These are phyloP conservation scores for Sanguinoderma infundibulare DNA, from an alignment of 1,284 basidiomycete species.

Conservation along the genomic window DNA sequence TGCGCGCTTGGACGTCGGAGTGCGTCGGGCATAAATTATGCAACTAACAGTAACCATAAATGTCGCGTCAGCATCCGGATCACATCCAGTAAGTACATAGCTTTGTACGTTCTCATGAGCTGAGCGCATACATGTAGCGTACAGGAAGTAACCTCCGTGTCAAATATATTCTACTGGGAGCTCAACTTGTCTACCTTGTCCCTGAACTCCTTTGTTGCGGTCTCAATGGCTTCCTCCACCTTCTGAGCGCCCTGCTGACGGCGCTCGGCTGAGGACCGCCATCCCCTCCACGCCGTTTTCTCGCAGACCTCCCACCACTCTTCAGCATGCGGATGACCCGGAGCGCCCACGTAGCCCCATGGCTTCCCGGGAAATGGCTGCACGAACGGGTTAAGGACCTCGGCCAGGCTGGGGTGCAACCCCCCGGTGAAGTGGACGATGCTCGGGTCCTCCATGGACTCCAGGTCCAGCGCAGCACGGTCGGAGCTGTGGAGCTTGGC, in stretches of 20 bases:
- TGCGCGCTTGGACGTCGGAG: no score
- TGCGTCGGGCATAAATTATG: no score
- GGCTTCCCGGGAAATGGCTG: constrained; percentile 60
- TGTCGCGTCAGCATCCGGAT: not conserved
- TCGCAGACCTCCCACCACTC: constrained; percentile 55
- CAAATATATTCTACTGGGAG: no score
- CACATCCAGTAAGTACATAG: not conserved
- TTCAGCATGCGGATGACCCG: constrained; percentile 51
- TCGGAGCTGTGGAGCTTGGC: constrained; percentile 42
- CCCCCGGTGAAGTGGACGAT: constrained; percentile 66
- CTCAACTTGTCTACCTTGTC: not conserved
- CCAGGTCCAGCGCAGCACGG: constrained; percentile 37
- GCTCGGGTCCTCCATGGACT: constrained; percentile 43
- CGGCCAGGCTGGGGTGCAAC: constrained; percentile 48
- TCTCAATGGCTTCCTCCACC: constrained; percentile 22
- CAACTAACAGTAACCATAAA: no score
- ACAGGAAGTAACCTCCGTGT: not conserved
- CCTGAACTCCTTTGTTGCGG: constrained; percentile 10
- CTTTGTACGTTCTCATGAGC: not conserved
- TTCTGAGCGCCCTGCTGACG: constrained; percentile 23
- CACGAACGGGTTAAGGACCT: constrained; percentile 54
- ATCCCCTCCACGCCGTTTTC: constrained; percentile 47
- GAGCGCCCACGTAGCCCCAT: constrained; percentile 60
- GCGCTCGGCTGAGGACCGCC: constrained; percentile 35
- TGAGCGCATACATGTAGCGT: not conserved